These are phyloP conservation scores for Aspergillus sp. DNA, from an alignment of 2,329 filamentous ascomycete species.

Conservation along the genomic window DNA sequence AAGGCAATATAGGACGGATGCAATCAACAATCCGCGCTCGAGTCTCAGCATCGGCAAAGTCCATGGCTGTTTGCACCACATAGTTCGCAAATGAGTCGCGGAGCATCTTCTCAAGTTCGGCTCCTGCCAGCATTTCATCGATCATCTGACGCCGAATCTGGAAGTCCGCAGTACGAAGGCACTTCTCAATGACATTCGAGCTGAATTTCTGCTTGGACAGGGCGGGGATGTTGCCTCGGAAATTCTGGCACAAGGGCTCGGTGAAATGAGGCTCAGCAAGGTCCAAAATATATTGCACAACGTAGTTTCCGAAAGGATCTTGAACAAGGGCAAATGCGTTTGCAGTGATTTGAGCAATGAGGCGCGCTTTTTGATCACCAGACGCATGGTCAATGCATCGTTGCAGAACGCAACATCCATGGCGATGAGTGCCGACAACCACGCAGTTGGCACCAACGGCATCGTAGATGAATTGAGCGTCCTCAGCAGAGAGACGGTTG, in stretches of 20 bases:
- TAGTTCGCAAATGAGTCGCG: constrained; percentile 96
- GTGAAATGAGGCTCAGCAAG: constrained; percentile 86
- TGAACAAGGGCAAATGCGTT: constrained; percentile 89
- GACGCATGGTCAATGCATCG: constrained; percentile 97
- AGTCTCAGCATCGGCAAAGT: constrained; percentile 73
- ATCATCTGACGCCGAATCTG: constrained; percentile 79
- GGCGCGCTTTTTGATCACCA: constrained; percentile 80
- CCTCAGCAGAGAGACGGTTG: constrained; percentile 81
- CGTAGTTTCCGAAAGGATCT: constrained; percentile 97
- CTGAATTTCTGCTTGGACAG: constrained; percentile 97
- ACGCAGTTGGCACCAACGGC: constrained; percentile 86
- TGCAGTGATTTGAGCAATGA: constrained; percentile 83
- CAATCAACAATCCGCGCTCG: constrained; percentile 77
- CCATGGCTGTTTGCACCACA: constrained; percentile 93
- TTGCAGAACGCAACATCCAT: constrained; percentile 96
- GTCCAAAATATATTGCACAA: constrained; percentile 97
- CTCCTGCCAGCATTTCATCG: constrained; percentile 72
- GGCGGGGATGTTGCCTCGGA: constrained; percentile 70
- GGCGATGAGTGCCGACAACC: constrained; percentile 91
- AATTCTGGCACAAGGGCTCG: constrained; percentile 80
- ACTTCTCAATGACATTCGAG: constrained; percentile 98
- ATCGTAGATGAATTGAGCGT: constrained; percentile 96
- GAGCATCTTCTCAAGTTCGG: constrained; percentile 83
- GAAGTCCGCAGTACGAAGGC: constrained; percentile 77
- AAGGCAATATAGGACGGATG: constrained; percentile 80